Conservation (phyloP, 805 yeast genomes). For the Barnettozyma pratensis region DNA sequence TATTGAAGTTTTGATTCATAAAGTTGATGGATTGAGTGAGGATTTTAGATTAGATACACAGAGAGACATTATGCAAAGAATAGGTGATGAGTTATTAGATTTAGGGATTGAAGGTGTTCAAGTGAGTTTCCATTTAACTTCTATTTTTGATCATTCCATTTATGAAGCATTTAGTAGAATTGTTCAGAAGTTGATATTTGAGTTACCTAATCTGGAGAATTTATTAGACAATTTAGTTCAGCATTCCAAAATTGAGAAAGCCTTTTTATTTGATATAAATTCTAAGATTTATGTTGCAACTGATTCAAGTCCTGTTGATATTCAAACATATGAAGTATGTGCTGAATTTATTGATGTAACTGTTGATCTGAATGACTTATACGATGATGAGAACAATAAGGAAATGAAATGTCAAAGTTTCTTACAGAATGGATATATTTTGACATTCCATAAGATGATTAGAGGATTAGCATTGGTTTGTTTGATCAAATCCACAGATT, state of each 20-base stretch:
- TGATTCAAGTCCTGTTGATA: slow-evolving; percentile 92
- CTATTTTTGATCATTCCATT: slow-evolving; percentile 92
- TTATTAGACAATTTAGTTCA: slow-evolving; percentile 84
- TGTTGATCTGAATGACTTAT: slow-evolving; percentile 76
- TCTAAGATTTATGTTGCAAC: slow-evolving; percentile 95
- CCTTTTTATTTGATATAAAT: slow-evolving; percentile 85
- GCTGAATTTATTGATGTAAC: slow-evolving; percentile 96
- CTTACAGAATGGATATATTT: slow-evolving; percentile 76
- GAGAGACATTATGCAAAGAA: slow-evolving; percentile 92
- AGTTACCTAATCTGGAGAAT: slow-evolving; percentile 82
- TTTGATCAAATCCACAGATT: slow-evolving; percentile 50
- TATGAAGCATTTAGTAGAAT: slow-evolving; percentile 94
- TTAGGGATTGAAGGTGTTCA: slow-evolving; percentile 89
- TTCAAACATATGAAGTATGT: slow-evolving; percentile 93
- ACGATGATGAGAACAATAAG: slow-evolving; percentile 33
- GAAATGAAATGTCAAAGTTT: slow-evolving; percentile 65
- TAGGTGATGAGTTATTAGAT: slow-evolving; percentile 87
- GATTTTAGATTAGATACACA: slow-evolving; percentile 93
- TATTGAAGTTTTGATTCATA: slow-evolving; percentile 90
- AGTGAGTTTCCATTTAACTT: slow-evolving; percentile 84
- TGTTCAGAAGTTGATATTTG: slow-evolving; percentile 86
- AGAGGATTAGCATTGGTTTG: slow-evolving; percentile 91
- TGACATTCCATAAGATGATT: slow-evolving; percentile 87
- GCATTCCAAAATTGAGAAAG: slow-evolving; percentile 87
- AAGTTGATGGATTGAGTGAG: slow-evolving; percentile 86